Conservation (phyloP, 140 eudicot genomes). For the Senecio squalidus region DNA sequence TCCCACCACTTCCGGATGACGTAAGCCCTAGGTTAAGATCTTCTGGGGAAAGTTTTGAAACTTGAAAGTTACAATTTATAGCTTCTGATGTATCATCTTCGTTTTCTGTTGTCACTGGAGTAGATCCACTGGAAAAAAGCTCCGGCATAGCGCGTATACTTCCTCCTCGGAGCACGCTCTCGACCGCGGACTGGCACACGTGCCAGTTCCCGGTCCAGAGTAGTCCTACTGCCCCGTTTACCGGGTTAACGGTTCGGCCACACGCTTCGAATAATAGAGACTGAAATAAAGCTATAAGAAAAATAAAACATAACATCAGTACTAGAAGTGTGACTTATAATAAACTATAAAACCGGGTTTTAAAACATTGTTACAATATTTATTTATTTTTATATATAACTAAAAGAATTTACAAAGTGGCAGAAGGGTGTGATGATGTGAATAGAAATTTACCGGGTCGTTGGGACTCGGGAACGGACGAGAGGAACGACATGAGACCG, state of each 20-base stretch:
- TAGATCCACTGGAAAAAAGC: conserved; percentile 28
- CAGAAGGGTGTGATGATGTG: background rate
- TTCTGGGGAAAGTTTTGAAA: conserved; percentile 17
- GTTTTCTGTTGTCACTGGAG: conserved; percentile 15
- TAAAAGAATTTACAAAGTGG: too few species aligned
- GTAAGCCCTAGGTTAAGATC: conserved; percentile 42
- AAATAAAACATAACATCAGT: background rate
- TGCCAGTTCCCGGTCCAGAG: conserved; percentile 96
- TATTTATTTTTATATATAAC: too few species aligned
- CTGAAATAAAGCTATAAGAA: conserved; percentile 67
- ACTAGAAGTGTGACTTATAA: background rate
- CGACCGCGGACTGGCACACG: conserved; percentile 84
- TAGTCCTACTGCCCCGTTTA: conserved; percentile 84
- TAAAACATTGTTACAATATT: too few species aligned
- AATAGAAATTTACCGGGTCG: conserved; percentile 54
- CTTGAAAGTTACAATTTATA: conserved; percentile 20
- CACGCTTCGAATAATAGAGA: conserved; percentile 83
- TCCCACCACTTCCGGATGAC: conserved; percentile 34
- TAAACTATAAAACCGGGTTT: background rate
- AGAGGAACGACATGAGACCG: conserved; percentile 82
- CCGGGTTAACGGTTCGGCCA: conserved; percentile 92
- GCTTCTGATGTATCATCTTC: conserved; percentile 37
- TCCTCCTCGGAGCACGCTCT: conserved; percentile 82
- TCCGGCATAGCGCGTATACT: conserved; percentile 53
- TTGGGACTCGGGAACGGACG: conserved; percentile 76